Evolutionary conservation across 805 yeast genomes (phyloP).

Genomic region (Lachancea kluyveri): DNA sequence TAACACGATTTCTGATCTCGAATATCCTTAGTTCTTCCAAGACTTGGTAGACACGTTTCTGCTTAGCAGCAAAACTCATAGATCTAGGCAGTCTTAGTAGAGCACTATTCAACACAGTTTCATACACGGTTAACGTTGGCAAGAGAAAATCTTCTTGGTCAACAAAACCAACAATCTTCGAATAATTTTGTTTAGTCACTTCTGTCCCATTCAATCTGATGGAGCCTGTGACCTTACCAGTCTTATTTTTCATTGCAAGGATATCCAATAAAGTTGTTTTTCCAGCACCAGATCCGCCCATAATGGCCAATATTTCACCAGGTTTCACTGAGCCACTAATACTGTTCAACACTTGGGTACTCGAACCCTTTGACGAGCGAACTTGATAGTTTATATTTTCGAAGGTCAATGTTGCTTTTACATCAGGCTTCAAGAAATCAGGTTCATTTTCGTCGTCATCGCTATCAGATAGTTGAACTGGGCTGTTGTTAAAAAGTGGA

Average conservation of each 20-base stretch:
- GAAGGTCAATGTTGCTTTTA: slow-evolving; percentile 72
- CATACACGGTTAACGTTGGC: slow-evolving; percentile 93
- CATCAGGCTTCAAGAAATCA: slow-evolving; percentile 41
- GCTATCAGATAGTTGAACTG: slow-evolving; percentile 20
- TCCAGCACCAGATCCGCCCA: slow-evolving; percentile 99
- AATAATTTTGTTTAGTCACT: slow-evolving; percentile 38
- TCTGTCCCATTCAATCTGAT: slow-evolving; percentile 67
- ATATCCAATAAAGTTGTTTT: slow-evolving; percentile 91
- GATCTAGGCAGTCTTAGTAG: slow-evolving; percentile 74
- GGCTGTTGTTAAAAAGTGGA: slow-evolving; percentile 50
- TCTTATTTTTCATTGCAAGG: slow-evolving; percentile 79
- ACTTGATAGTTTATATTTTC: slow-evolving; percentile 55
- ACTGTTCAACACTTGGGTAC: slow-evolving; percentile 45
- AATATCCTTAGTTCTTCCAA: slow-evolving; percentile 78
- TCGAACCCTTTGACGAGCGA: slow-evolving; percentile 9
- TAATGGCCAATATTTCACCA: slow-evolving; percentile 85
- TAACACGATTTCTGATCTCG: slow-evolving; percentile 73
- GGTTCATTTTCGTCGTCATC: slow-evolving; percentile 21
- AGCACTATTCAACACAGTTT: slow-evolving; percentile 91
- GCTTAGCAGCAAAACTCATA: slow-evolving; percentile 71
- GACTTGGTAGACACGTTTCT: slow-evolving; percentile 75
- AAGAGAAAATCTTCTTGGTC: slow-evolving; percentile 90
- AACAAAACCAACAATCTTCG: slow-evolving; percentile 81
- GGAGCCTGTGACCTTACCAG: slow-evolving; percentile 62
- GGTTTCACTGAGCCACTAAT: slow-evolving; percentile 78